Evolutionary conservation across 2,329 filamentous ascomycete species (phyloP).

Genomic region (Stagonosporopsis rhizophila): DNA sequence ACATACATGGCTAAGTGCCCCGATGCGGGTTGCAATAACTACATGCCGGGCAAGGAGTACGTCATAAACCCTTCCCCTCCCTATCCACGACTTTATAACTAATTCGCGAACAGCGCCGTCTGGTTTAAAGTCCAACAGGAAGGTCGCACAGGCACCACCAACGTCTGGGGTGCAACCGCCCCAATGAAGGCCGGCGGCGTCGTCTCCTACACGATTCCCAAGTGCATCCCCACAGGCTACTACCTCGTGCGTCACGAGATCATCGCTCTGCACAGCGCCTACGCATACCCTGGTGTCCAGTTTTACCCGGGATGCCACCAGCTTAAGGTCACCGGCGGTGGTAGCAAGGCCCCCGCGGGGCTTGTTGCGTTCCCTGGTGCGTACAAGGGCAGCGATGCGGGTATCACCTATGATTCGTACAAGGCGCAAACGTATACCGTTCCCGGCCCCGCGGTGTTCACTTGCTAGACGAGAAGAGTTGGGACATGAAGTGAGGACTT

Average conservation of each 20-base stretch:
- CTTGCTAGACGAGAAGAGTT: slow-evolving; percentile 28
- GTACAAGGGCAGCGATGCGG: slow-evolving; percentile 59
- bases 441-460: slow-evolving; percentile 40
- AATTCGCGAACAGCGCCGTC: slow-evolving; percentile 48
- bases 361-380: slow-evolving; percentile 62
- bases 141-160: slow-evolving; percentile 59
- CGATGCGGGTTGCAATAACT: slow-evolving; percentile 58
- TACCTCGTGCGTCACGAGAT: slow-evolving; percentile 67
- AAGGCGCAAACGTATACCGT: slow-evolving; percentile 44
- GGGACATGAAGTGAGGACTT: slow-evolving; percentile 1
- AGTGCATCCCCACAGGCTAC: slow-evolving; percentile 60
- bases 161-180: slow-evolving; percentile 56
- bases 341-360: slow-evolving; percentile 51
- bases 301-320: slow-evolving; percentile 67
- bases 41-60: slow-evolving; percentile 54
- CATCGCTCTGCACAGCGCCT: slow-evolving; percentile 61
- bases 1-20: slow-evolving; percentile 69
- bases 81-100: background rate
- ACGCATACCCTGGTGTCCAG: slow-evolving; percentile 61
- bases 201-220: slow-evolving; percentile 62
- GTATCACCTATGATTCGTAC: slow-evolving; percentile 62
- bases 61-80: slow-evolving; percentile 26
- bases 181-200: slow-evolving; percentile 55
- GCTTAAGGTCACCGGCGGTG: slow-evolving; percentile 61
- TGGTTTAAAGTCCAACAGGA: slow-evolving; percentile 64